Evolutionary conservation across 306 rosid genomes (phyloP).

Genomic region (Vicia sativa): DNA sequence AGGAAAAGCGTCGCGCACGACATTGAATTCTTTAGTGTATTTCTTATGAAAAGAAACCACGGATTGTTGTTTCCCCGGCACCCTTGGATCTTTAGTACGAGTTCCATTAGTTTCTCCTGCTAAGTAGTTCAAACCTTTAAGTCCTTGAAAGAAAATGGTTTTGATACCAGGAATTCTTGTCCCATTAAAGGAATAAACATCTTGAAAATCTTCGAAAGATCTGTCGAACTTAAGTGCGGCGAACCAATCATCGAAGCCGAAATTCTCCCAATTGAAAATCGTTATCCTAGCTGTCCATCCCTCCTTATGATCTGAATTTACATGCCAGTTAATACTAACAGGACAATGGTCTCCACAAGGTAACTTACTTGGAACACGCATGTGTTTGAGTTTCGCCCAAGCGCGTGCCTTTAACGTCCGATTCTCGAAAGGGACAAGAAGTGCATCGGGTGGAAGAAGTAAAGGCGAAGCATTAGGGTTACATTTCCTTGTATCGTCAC

Average conservation of each 20-base stretch:
- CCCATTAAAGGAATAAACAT: slow-evolving; percentile 78
- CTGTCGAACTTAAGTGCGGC: slow-evolving; percentile 54
- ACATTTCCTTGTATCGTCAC: slow-evolving; percentile 48
- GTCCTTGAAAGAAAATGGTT: slow-evolving; percentile 68
- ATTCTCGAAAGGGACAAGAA: slow-evolving; percentile 71
- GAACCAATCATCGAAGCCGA: slow-evolving; percentile 72
- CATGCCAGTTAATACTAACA: slow-evolving; percentile 84
- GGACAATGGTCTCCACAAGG: slow-evolving; percentile 86
- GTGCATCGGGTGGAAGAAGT: slow-evolving; percentile 69
- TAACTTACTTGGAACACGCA: slow-evolving; percentile 42
- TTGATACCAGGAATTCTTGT: slow-evolving; percentile 52
- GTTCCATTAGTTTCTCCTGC: slow-evolving; percentile 61
- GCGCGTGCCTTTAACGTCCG: slow-evolving; percentile 65
- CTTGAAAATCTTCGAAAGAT: slow-evolving; percentile 51
- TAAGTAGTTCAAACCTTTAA: slow-evolving; percentile 62
- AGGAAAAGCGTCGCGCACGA: slow-evolving; percentile 69
- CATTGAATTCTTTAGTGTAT: slow-evolving; percentile 39
- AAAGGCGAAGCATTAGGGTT: slow-evolving; percentile 40
- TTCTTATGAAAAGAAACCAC: slow-evolving; percentile 70
- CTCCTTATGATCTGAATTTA: slow-evolving; percentile 53
- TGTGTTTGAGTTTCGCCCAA: slow-evolving; percentile 69
- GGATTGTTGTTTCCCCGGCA: slow-evolving; percentile 90
- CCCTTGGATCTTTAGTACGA: slow-evolving; percentile 41
- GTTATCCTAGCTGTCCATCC: slow-evolving; percentile 94
- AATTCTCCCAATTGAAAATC: slow-evolving; percentile 69